Evolutionary conservation across 306 rosid species (phyloP).

Genomic region (Corylus avellana): DNA sequence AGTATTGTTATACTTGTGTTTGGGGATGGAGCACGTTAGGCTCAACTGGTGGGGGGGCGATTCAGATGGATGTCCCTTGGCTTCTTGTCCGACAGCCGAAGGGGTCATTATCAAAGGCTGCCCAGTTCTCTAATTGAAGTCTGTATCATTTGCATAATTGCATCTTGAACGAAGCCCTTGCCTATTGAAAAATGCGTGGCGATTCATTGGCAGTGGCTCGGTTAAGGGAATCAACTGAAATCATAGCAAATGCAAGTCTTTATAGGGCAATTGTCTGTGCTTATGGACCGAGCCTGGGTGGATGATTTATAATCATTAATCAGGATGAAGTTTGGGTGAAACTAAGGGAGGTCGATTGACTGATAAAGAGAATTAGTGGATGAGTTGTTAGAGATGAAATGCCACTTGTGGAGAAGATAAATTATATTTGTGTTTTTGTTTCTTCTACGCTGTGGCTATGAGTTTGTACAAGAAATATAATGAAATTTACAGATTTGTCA

Average conservation of each 20-base stretch:
- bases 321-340: too few relatives aligned
- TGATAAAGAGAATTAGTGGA: too few relatives aligned
- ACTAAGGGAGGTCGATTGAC: too few relatives aligned
- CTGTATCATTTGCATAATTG: neutral
- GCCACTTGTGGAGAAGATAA: too few relatives aligned
- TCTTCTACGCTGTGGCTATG: neutral
- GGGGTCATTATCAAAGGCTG: slow-evolving; percentile 52
- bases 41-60: slow-evolving; percentile 78
- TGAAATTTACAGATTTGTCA: neutral
- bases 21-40: slow-evolving; percentile 54
- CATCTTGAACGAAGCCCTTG: too few relatives aligned
- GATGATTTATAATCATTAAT: too few relatives aligned
- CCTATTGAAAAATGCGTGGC: neutral
- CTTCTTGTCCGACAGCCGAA: slow-evolving; percentile 70
- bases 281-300: too few relatives aligned
- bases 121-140: slow-evolving; percentile 32
- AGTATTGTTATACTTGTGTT: slow-evolving; percentile 61
- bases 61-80: slow-evolving; percentile 72
- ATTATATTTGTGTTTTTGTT: neutral
- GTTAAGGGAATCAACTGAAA: too few relatives aligned
- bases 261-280: too few relatives aligned
- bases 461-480: neutral
- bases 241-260: too few relatives aligned
- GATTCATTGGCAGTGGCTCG: too few relatives aligned
- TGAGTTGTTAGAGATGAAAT: too few relatives aligned